Conservation (phyloP, 169 alveolate species). For the Plasmodium gaboni region DNA sequence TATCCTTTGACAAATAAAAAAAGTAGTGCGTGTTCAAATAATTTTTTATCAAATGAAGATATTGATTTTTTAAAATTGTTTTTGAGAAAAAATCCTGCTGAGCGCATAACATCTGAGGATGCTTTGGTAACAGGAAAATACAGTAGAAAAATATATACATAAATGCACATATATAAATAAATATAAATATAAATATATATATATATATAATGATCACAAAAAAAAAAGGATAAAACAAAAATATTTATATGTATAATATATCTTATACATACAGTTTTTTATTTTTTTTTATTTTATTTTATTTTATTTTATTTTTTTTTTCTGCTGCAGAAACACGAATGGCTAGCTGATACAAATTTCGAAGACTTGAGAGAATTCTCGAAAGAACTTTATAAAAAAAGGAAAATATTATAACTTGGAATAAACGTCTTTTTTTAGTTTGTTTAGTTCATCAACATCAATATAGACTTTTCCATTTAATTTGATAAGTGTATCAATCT, state of each 20-base stretch:
- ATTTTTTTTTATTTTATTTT: background rate
- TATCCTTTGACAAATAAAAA: constrained; percentile 16
- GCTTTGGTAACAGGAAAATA: constrained; percentile 15
- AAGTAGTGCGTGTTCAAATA: background rate
- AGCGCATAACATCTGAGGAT: constrained; percentile 16
- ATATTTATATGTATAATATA: background rate
- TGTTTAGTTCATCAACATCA: constrained; percentile 21
- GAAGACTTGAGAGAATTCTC: constrained; percentile 21
- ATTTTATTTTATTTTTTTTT: background rate
- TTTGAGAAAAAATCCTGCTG: constrained; percentile 20
- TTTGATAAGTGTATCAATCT: constrained; percentile 19
- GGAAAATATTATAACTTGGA: constrained; percentile 20
- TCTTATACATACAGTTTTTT: background rate
- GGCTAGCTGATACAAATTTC: constrained; percentile 27
- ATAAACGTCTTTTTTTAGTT: constrained; percentile 17
- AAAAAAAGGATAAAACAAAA: background rate
- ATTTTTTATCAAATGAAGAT: constrained; percentile 23
- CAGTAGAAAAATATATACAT: background rate
- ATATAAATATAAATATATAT: constrained; percentile 2
- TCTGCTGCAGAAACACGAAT: constrained; percentile 24
- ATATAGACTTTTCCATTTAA: constrained; percentile 41
- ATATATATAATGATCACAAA: background rate
- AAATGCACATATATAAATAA: background rate
- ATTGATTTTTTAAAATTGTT: constrained; percentile 35
- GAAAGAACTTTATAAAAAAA: constrained; percentile 29